A percentile compares a stretch with the other conserved stretches of the same genome.
Evolutionary conservation across 192 early-diverging fungal species (phyloP).

Genomic region (Thoreauomyces humboldtii): DNA sequence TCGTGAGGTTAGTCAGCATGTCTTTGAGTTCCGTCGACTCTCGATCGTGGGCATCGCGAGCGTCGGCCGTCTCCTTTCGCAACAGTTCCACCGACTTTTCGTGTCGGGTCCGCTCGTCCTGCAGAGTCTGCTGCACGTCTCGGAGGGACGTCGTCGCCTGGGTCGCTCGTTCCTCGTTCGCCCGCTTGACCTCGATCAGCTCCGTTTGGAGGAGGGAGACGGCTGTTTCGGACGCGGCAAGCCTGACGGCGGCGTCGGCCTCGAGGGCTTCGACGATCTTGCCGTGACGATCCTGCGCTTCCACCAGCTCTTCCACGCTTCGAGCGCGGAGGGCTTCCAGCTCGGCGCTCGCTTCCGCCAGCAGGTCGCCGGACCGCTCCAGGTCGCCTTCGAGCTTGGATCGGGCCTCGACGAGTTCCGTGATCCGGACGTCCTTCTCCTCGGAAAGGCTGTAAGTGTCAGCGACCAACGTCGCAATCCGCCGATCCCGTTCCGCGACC

Average conservation of each 20-base stretch:
- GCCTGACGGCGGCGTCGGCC: not conserved
- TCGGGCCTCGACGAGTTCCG: too few relatives aligned
- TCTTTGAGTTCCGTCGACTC: not conserved
- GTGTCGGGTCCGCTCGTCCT: not conserved
- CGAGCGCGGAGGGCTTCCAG: not conserved
- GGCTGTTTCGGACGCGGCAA: not conserved
- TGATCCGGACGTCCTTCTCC: too few relatives aligned
- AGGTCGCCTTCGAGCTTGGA: not conserved
- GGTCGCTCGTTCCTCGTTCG: not conserved
- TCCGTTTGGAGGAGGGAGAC: not conserved
- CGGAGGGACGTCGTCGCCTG: not conserved
- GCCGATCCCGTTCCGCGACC: not conserved
- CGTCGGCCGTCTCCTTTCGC: not conserved
- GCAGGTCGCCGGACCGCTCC: not conserved
- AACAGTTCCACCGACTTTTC: constrained; percentile 1
- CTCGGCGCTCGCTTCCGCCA: not conserved
- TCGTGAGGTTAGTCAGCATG: not conserved
- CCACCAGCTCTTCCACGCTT: not conserved
- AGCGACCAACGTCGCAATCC: not conserved
- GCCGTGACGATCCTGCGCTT: not conserved
- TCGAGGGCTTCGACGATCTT: not conserved
- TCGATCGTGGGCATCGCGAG: not conserved
- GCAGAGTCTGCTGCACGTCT: not conserved
- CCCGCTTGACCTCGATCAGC: not conserved
- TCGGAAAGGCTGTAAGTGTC: not conserved